Base-by-base conservation (phyloP, 805 yeast species). In the Starmera quercuum region DNA sequence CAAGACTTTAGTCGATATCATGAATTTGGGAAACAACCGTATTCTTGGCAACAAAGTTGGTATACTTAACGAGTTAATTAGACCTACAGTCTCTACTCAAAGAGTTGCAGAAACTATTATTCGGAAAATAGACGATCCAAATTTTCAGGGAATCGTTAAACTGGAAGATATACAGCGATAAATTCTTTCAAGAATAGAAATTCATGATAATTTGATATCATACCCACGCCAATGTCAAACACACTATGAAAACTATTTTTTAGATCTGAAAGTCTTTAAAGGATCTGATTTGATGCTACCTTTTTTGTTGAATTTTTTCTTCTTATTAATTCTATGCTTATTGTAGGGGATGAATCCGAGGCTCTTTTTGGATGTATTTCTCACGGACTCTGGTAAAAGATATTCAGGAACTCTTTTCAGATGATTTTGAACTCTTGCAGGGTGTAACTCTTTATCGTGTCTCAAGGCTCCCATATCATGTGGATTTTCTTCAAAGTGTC, bases 401-500 rank as follows among this genome's bases (percentile, higher is more conserved):
- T 92, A 92, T 29, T 84, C 87, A 1, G 98, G 98, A 20, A 92
- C 90, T 56, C 95, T 74, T 56, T 85, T 88, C 63, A 92, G 68
- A 52, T 92, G 95, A 21, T 74, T 63, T 56, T 88, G 96, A 6
- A 78, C 72, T 57, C 95, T 75, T 1, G 88, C 66, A 8, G 90
- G 78, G 51, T 88, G 95, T 37, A 85, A 56, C 44, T 83, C 95
- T 49, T 80, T 83, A 55, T 92, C 98, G 53, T 92, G 98, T 54
- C 96, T 81, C 54, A 92, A 72, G 34, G 83, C 76, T 15, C 77
- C 76, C 49, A 92, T 70, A 60, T 92, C 98, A 53, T 85, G 94
- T 7, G 98, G 98, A 54, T 92, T 92, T 53, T 92, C 97, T 58
- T 90, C 96, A 55, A 92, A 92, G 61, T 86, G 95, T 53, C 96